Base-by-base conservation (phyloP, 768 basidiomycete species). In the Boletus vinaceobasis region DNA sequence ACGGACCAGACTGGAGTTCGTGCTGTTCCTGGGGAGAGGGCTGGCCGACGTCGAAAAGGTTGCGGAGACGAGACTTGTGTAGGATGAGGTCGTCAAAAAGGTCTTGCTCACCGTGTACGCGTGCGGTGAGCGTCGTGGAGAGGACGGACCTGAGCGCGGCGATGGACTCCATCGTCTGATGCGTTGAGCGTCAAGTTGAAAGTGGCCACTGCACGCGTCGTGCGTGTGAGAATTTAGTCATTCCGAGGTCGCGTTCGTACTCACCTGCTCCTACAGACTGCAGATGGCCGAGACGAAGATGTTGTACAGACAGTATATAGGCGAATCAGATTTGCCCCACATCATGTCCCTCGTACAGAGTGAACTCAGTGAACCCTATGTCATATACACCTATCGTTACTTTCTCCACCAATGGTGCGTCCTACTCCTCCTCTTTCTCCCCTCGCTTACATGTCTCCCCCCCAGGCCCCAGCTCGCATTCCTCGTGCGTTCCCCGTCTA, bases 351-450 rank as follows among this genome's bases (percentile, higher is more conserved):
- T 98, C 55, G 88, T 96, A 4, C 88, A 95, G 75, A 87, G 80
- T 64, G 94, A 97, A 74, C 84, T 98, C 65, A 92, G 88, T 60
- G 95, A 98, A 72, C 96, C 96, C 40, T 98, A 93, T 73, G 92
- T 96, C 50, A 85, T 93, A 40, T 98, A 96, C 74, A 98, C 95
- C 0, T 98, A 94, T 64, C 87, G 95, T 2, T 98, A 99, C 71
- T 99, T 99, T 70, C 81, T 99, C 7, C 85, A 93, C 68, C 90
- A 94, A 63, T 99, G 97, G 97, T 97, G 53, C 64, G 92, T 75
- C 35, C 13, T 3, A 1, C 17, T 1, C 26, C 10, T 2, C 11
- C 23, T 7, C 26, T 1, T 5, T 3, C 23, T 33, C 23, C 10
- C 14, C 11, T 56, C 39, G 43, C 61, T 56, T 43, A 60, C 46